Conservation (phyloP, 140 eudicot species). For the Erigeron philadelphicus region DNA sequence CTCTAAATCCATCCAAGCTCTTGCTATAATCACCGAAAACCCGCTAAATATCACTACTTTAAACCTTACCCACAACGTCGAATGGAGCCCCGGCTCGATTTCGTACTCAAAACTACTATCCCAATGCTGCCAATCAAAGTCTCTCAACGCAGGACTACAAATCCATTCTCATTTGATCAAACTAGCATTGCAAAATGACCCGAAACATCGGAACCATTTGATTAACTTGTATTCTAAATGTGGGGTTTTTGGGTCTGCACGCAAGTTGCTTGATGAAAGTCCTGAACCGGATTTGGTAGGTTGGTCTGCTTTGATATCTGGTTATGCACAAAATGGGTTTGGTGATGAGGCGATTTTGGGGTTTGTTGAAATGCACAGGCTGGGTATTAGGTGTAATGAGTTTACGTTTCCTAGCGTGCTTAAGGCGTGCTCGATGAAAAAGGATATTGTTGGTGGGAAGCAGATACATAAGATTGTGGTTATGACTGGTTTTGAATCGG, state of each 20-base stretch:
- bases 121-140: conserved; percentile 44
- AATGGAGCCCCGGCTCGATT: conserved; percentile 30
- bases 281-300: conserved; percentile 78
- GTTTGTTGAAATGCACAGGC: conserved; percentile 52
- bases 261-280: conserved; percentile 71
- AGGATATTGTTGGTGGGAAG: conserved; percentile 56
- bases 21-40: conserved; percentile 22
- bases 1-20: conserved; percentile 26
- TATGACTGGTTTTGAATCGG: conserved; percentile 61
- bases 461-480: conserved; percentile 67
- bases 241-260: conserved; percentile 43
- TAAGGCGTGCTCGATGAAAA: conserved; percentile 66
- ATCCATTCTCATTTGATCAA: conserved; percentile 63
- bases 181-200: conserved; percentile 36
- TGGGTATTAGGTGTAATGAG: conserved; percentile 72
- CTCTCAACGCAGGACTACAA: conserved; percentile 47
- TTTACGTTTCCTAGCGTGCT: conserved; percentile 78
- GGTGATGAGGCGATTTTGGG: conserved; percentile 49
- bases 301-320: conserved; percentile 93
- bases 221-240: conserved; percentile 61
- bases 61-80: conserved; percentile 19
- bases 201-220: conserved; percentile 53
- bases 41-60: conserved; percentile 15
- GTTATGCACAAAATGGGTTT: conserved; percentile 59
- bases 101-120: conserved; percentile 58